A percentile compares a stretch with the other conserved stretches of the same genome.
These are phyloP conservation scores for Rhodotorula toruloides DNA, from an alignment of 768 basidiomycete species.

Conservation along the genomic window DNA sequence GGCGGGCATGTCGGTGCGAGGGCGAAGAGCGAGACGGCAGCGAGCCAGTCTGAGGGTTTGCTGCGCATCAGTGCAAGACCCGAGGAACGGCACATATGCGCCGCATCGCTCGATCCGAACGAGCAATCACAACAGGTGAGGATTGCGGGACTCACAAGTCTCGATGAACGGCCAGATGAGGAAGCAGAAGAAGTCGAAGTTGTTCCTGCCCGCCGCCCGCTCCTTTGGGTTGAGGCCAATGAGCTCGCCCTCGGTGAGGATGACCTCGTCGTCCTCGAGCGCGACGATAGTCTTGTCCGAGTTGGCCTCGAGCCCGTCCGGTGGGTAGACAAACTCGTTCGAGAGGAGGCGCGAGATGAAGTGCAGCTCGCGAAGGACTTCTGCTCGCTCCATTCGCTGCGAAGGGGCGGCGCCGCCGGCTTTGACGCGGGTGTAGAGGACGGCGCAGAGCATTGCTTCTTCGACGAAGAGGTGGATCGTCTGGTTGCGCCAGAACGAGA, in stretches of 20 bases:
- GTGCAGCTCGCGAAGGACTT: conserved; percentile 25
- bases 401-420: conserved; percentile 19
- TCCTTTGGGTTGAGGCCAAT: conserved; percentile 32
- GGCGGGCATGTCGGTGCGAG: conserved; percentile 12
- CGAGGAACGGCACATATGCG: too few species aligned
- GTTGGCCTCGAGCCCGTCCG: conserved; percentile 40
- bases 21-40: conserved; percentile 35
- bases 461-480: conserved; percentile 40
- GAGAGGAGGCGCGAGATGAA: conserved; percentile 40
- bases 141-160: conserved; percentile 12
- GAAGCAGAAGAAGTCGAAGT: conserved; percentile 42
- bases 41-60: conserved; percentile 37
- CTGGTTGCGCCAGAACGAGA: conserved; percentile 41
- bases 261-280: conserved; percentile 37
- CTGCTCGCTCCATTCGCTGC: conserved; percentile 29
- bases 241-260: conserved; percentile 21
- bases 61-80: too few species aligned
- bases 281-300: conserved; percentile 25
- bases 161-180: conserved; percentile 38
- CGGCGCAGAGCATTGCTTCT: conserved; percentile 29
- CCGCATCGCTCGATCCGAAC: too few species aligned
- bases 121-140: too few species aligned
- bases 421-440: conserved; percentile 39
- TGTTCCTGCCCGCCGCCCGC: conserved; percentile 23
- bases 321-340: conserved; percentile 42